phyloP scores from a whole-genome alignment of 495 filamentous ascomycete species.

The Lasiosphaeris hirsuta region DNA sequence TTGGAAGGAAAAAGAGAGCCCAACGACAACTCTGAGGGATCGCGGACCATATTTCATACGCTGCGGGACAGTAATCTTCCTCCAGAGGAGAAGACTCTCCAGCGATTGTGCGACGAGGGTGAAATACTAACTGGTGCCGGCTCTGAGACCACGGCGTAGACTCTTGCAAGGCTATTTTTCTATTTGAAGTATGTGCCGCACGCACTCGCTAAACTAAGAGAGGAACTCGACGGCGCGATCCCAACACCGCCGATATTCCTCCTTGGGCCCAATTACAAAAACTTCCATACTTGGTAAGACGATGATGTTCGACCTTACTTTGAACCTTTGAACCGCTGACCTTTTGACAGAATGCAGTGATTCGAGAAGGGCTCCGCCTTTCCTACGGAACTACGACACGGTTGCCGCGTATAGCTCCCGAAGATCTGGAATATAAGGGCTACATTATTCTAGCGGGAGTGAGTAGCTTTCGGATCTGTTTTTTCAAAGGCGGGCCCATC shows the following conservation, averaged over 20 bases:
- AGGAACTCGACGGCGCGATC: conserved; percentile 34
- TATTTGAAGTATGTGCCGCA: conserved; percentile 33
- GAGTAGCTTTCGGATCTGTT: too few relatives aligned
- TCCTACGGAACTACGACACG: conserved; percentile 40
- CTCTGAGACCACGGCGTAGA: conserved; percentile 41
- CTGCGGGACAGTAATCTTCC: conserved; percentile 41
- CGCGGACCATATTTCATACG: conserved; percentile 37
- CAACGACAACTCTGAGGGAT: background rate
- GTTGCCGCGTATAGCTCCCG: conserved; percentile 35
- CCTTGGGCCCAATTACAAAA: conserved; percentile 45
- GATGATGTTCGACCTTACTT: too few relatives aligned
- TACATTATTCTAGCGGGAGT: conserved; percentile 27
- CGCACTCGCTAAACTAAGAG: conserved; percentile 23
- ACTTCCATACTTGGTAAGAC: conserved; percentile 47
- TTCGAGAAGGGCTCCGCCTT: conserved; percentile 49
- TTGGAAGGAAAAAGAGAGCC: conserved; percentile 5
- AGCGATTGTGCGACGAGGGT: conserved; percentile 41
- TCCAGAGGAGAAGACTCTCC: conserved; percentile 27
- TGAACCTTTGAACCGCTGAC: background rate
- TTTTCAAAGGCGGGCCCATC: too few relatives aligned
- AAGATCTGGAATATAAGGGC: conserved; percentile 26
- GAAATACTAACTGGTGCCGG: conserved; percentile 39
- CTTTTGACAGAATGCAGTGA: conserved; percentile 36
- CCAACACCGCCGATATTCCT: conserved; percentile 16
- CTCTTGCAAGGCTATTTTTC: conserved; percentile 33